Evolutionary conservation across 2,329 filamentous ascomycete species (phyloP).

Genomic region (Colletotrichum noveboracense): DNA sequence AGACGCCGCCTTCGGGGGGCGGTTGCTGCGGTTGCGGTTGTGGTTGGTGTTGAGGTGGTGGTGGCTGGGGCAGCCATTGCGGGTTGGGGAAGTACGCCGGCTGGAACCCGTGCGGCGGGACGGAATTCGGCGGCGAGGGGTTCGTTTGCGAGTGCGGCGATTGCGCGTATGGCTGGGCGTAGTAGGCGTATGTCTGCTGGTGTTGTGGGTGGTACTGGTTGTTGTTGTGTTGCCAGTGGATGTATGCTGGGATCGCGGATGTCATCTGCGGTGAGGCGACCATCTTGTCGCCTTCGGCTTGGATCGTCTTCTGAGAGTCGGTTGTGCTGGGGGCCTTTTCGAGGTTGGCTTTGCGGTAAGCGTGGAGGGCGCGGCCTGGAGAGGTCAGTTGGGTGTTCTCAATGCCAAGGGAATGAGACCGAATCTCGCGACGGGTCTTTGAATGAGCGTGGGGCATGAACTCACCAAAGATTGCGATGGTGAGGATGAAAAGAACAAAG

Average conservation of each 20-base stretch:
- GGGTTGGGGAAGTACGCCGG: slow-evolving; percentile 13
- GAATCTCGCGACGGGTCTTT: not conserved
- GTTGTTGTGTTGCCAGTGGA: slow-evolving; percentile 13
- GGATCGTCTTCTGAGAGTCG: slow-evolving; percentile 11
- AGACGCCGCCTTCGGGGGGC: slow-evolving; percentile 15
- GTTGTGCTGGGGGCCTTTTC: slow-evolving; percentile 18
- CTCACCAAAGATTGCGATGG: slow-evolving; percentile 20
- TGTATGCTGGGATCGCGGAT: slow-evolving; percentile 11
- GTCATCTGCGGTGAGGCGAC: slow-evolving; percentile 23
- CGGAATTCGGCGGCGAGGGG: slow-evolving; percentile 7
- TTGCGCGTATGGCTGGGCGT: slow-evolving; percentile 17
- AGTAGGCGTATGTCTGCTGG: slow-evolving; percentile 16
- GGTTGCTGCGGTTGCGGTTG: not conserved
- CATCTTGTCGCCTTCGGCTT: slow-evolving; percentile 18
- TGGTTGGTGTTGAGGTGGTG: not conserved
- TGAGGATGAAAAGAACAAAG: slow-evolving; percentile 20
- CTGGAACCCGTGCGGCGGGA: slow-evolving; percentile 17
- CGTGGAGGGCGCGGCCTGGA: slow-evolving; percentile 20
- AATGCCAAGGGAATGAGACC: not conserved
- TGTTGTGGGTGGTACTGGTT: slow-evolving; percentile 16
- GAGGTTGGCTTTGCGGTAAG: slow-evolving; percentile 8
- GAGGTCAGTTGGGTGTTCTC: not conserved
- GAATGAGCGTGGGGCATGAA: not conserved
- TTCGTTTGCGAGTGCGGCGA: slow-evolving; percentile 19
- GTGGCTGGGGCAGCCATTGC: slow-evolving; percentile 15